These are phyloP conservation scores for Nematocida sp. DNA, from an alignment of 371 early-diverging fungal species.

Conservation along the genomic window DNA sequence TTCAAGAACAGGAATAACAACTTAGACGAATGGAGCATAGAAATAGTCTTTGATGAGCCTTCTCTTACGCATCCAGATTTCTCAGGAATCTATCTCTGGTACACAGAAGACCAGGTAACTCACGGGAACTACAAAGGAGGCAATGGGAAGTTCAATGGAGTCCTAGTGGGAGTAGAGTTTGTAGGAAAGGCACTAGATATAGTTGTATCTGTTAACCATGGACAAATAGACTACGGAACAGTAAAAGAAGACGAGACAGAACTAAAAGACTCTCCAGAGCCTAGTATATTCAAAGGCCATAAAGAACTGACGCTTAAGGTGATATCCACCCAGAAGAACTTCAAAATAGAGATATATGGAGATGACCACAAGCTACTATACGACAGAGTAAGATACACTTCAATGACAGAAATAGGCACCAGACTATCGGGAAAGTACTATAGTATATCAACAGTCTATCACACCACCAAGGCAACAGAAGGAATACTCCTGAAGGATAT, in stretches of 20 bases:
- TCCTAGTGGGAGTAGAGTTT: constrained; percentile 65
- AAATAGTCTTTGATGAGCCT: constrained; percentile 50
- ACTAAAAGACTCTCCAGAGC: constrained; percentile 61
- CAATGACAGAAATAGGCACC: constrained; percentile 25
- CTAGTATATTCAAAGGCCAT: constrained; percentile 57
- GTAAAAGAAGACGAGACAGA: constrained; percentile 44
- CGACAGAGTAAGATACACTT: constrained; percentile 61
- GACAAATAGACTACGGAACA: constrained; percentile 36
- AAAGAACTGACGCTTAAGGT: constrained; percentile 62
- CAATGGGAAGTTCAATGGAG: constrained; percentile 56
- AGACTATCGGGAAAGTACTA: constrained; percentile 61
- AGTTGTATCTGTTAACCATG: constrained; percentile 60
- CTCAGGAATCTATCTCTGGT: constrained; percentile 64
- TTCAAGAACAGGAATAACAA: constrained; percentile 57
- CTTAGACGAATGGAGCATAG: constrained; percentile 63
- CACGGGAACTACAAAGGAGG: constrained; percentile 61
- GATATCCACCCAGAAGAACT: constrained; percentile 63
- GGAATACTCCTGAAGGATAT: constrained; percentile 54
- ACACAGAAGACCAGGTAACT: constrained; percentile 57
- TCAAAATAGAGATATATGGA: constrained; percentile 64
- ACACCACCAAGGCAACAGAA: constrained; percentile 45
- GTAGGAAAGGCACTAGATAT: constrained; percentile 53
- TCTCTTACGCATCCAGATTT: constrained; percentile 53
- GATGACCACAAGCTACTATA: constrained; percentile 56
- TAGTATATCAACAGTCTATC: constrained; percentile 60